Evolutionary conservation across 768 basidiomycete species (phyloP).

Genomic region (Pholiota conissans): DNA sequence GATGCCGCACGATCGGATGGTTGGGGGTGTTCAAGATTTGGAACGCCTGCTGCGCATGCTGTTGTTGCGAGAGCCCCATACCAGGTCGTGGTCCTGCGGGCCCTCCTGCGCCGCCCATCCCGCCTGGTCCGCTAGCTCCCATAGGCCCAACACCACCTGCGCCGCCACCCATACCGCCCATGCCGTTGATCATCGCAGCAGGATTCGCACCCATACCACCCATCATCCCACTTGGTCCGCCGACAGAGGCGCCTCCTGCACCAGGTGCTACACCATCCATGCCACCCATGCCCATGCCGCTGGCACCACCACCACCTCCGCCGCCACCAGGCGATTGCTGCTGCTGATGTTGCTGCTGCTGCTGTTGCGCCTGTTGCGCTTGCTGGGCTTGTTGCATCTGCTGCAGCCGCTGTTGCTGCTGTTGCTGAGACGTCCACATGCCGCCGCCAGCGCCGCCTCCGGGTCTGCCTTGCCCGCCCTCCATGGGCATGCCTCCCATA

Average conservation of each 20-base stretch:
- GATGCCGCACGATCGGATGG: conserved; percentile 60
- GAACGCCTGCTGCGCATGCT: conserved; percentile 38
- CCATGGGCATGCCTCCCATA: conserved; percentile 10
- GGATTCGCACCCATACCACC: conserved; percentile 7
- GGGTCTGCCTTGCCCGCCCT: not conserved
- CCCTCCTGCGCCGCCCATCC: conserved; percentile 7
- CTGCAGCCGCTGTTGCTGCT: conserved; percentile 4
- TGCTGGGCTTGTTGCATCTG: not conserved
- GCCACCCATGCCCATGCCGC: conserved; percentile 4
- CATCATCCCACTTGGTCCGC: conserved; percentile 10
- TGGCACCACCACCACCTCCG: not conserved
- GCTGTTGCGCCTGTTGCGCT: not conserved
- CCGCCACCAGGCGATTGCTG: not conserved
- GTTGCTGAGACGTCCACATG: conserved; percentile 6
- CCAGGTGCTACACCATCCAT: not conserved
- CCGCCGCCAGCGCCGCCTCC: no score
- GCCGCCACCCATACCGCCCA: not conserved
- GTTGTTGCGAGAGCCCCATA: conserved; percentile 7
- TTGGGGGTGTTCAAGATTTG: conserved; percentile 52
- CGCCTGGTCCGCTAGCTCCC: not conserved
- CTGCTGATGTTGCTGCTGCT: not conserved
- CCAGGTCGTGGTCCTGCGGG: conserved; percentile 2
- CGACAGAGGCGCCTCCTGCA: conserved; percentile 1
- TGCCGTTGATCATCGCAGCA: not conserved
- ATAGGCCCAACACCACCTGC: not conserved